phyloP scores from a whole-genome alignment of 305 asterid genomes.

The Ilex paraguariensis region DNA sequence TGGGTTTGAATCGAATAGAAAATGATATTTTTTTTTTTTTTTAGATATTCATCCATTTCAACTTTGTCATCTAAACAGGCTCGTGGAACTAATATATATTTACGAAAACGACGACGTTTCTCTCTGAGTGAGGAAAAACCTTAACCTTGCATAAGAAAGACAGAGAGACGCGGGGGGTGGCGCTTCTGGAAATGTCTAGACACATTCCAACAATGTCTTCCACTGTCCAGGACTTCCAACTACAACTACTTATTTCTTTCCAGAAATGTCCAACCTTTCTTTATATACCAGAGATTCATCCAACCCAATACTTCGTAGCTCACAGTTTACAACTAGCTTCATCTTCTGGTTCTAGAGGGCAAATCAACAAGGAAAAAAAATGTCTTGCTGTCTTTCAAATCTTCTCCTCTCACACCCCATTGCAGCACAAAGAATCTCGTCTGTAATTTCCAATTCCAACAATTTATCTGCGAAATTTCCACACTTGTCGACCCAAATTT shows the following conservation, averaged over 20 bases:
- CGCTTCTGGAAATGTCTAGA: slow-evolving; percentile 47
- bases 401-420: slow-evolving; percentile 18
- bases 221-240: too few species aligned
- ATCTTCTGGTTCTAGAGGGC: not conserved
- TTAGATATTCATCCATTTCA: too few species aligned
- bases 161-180: not conserved
- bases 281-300: slow-evolving; percentile 15
- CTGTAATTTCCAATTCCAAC: not conserved
- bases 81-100: too few species aligned
- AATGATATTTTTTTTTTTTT: too few species aligned
- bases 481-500: not conserved
- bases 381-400: slow-evolving; percentile 42
- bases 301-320: not conserved
- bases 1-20: too few species aligned
- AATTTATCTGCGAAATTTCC: slow-evolving; percentile 11
- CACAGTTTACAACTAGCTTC: not conserved
- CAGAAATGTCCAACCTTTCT: slow-evolving; percentile 33
- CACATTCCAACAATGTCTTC: not conserved
- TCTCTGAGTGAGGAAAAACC: too few species aligned
- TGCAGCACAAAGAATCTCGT: slow-evolving; percentile 15
- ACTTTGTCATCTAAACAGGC: too few species aligned
- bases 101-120: too few species aligned
- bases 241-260: slow-evolving; percentile 16
- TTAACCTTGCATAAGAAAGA: too few species aligned
- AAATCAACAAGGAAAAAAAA: slow-evolving; percentile 16